phyloP scores from a whole-genome alignment of 768 basidiomycete species.

The Russula griseocarnosa region DNA sequence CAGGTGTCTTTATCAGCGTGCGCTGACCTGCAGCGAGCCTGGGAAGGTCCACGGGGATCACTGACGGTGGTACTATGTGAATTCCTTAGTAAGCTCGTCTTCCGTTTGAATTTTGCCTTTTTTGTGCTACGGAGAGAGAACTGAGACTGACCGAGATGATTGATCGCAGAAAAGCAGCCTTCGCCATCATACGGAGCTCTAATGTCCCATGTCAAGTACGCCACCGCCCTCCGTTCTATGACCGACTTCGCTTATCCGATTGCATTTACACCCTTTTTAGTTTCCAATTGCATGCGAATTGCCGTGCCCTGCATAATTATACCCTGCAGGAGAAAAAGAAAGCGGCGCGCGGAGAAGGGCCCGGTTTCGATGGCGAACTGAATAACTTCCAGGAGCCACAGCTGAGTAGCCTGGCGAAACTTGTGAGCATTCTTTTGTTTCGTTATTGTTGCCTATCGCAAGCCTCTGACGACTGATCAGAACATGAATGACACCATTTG shows the following conservation, averaged over 20 bases:
- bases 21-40: constrained; percentile 28
- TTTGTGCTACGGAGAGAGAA: neutral
- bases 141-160: neutral
- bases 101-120: constrained; percentile 1
- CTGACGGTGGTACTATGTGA: constrained; percentile 24
- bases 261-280: constrained; percentile 5
- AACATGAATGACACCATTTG: neutral
- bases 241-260: neutral
- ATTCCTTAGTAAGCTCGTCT: constrained; percentile 9
- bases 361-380: constrained; percentile 18
- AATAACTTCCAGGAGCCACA: constrained; percentile 23
- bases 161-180: neutral
- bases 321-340: constrained; percentile 16
- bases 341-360: constrained; percentile 12
- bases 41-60: constrained; percentile 28
- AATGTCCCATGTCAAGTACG: constrained; percentile 23
- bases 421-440: constrained; percentile 12
- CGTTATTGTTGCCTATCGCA: too few relatives aligned
- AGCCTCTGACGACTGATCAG: constrained; percentile 8
- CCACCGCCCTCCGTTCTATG: neutral
- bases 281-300: constrained; percentile 12
- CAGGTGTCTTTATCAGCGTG: constrained; percentile 29
- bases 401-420: constrained; percentile 20
- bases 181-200: constrained; percentile 7
- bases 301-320: constrained; percentile 13